phyloP scores from a whole-genome alignment of 1,284 basidiomycete genomes.

The Cryptococcus hybrid region DNA sequence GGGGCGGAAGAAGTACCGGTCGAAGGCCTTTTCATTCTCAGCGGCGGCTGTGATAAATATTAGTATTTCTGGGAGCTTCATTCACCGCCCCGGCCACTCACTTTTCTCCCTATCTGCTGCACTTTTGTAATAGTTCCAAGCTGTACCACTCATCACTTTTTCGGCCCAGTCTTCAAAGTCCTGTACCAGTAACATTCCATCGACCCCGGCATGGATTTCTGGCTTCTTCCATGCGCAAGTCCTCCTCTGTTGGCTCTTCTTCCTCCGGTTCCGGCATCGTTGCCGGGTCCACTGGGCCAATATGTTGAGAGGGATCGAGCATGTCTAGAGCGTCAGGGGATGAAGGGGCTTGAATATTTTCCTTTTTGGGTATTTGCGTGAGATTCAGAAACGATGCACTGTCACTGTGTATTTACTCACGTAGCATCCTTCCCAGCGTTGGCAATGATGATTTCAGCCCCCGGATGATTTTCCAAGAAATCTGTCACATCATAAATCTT shows the following conservation, averaged over 20 bases:
- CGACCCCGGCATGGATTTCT: conserved; percentile 62
- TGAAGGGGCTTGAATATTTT: conserved; percentile 54
- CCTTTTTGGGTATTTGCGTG: conserved; percentile 34
- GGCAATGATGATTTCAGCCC: conserved; percentile 55
- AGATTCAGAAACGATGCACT: neutral
- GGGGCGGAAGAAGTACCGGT: conserved; percentile 57
- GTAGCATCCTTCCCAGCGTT: conserved; percentile 60
- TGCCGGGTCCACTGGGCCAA: conserved; percentile 63
- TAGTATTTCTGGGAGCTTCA: too few relatives aligned
- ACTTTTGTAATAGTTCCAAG: conserved; percentile 58
- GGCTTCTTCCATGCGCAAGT: conserved; percentile 63
- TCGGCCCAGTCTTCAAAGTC: conserved; percentile 62
- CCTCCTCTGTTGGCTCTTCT: conserved; percentile 64
- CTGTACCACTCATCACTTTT: conserved; percentile 51
- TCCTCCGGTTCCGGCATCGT: conserved; percentile 55
- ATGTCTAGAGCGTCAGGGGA: conserved; percentile 50
- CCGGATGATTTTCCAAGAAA: conserved; percentile 64
- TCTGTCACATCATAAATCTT: conserved; percentile 65
- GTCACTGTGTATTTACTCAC: conserved; percentile 33
- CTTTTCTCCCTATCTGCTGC: conserved; percentile 56
- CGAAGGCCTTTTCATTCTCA: conserved; percentile 55
- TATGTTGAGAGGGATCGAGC: conserved; percentile 58
- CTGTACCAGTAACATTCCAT: conserved; percentile 64
- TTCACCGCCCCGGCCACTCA: conserved; percentile 17
- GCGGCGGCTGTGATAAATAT: conserved; percentile 40